These are phyloP conservation scores for Pseudonitzschia pungens DNA, from an alignment of 108 stramenopile species.

Conservation along the genomic window DNA sequence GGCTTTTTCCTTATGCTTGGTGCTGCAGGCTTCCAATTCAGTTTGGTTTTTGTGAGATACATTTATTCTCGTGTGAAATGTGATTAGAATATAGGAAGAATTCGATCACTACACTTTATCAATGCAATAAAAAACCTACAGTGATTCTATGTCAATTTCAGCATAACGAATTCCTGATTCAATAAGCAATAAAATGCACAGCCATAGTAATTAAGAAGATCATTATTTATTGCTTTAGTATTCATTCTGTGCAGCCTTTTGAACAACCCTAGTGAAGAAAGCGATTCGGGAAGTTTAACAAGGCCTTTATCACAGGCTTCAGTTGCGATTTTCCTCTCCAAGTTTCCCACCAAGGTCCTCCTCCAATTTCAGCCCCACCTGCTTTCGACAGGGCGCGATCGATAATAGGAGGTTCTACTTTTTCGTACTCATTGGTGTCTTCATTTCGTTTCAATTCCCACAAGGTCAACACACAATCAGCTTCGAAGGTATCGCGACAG, in stretches of 20 bases:
- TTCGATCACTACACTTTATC: not conserved
- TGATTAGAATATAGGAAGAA: slow-evolving; percentile 59
- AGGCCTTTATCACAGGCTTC: slow-evolving; percentile 35
- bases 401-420: slow-evolving; percentile 35
- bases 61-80: slow-evolving; percentile 94
- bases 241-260: too few species aligned
- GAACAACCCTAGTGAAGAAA: not conserved
- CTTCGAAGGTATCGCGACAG: slow-evolving; percentile 78
- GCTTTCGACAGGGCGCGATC: slow-evolving; percentile 49
- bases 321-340: slow-evolving; percentile 50
- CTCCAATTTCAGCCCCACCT: slow-evolving; percentile 76
- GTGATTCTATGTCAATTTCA: too few species aligned
- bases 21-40: slow-evolving; percentile 89
- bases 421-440: slow-evolving; percentile 46
- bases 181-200: not conserved
- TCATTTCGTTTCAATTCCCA: slow-evolving; percentile 58
- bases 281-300: slow-evolving; percentile 37
- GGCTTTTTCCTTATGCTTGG: slow-evolving; percentile 98
- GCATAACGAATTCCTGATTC: too few species aligned
- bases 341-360: slow-evolving; percentile 65
- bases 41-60: slow-evolving; percentile 91
- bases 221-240: too few species aligned
- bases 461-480: slow-evolving; percentile 53
- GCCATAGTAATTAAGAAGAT: not conserved
- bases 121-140: too few species aligned